Evolutionary conservation across 2,329 filamentous ascomycete species (phyloP), one percentile per base, ranked within the genome.

Genomic region (Blumeria hordei): DNA sequence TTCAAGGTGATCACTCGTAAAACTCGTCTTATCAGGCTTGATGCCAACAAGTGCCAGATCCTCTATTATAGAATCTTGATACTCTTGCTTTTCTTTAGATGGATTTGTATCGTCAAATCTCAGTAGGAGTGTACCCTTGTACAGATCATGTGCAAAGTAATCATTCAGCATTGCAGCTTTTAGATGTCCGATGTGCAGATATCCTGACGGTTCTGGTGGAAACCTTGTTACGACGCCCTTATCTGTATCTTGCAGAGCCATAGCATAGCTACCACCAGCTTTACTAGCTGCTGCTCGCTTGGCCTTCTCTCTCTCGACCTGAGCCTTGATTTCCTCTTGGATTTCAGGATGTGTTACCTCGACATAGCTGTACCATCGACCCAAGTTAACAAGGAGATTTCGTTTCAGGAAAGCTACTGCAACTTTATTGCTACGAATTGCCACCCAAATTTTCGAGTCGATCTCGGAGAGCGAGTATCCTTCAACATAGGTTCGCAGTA

Each of bases 81-180:
- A 98, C 71, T 96, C 92, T 67, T 90, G 81, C 72, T 94, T 95
- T 74, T 98, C 92, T 68, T 96, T 96, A 57, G 84, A 81, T 7
- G 92, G 92, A 70, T 98, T 98, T 56, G 92, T 98, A 66, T 98
- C 92, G 66, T 98, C 92, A 65, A 98, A 92, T 57, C 92, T 85
- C 53, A 96, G 78, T 57, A 93, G 80, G 62, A 98, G 74, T 63
- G 83, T 93, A 64, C 92, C 92, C 58, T 90, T 81, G 73, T 94
- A 94, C 62, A 87, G 85, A 67, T 88, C 83, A 68, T 95, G 88
- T 47, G 88, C 90, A 63, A 96, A 96, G 74, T 94, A 96, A 68
- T 96, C 88, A 71, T 92, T 94, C 56, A 96, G 78, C 55, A 94
- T 75, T 6, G 88, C 88, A 34, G 88, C 88, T 71, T 96, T 96